Percentiles rank a stretch among this genome's conserved stretches.
These are phyloP conservation scores for Whalleya microplaca DNA, from an alignment of 2,329 filamentous ascomycete genomes.

Conservation along the genomic window DNA sequence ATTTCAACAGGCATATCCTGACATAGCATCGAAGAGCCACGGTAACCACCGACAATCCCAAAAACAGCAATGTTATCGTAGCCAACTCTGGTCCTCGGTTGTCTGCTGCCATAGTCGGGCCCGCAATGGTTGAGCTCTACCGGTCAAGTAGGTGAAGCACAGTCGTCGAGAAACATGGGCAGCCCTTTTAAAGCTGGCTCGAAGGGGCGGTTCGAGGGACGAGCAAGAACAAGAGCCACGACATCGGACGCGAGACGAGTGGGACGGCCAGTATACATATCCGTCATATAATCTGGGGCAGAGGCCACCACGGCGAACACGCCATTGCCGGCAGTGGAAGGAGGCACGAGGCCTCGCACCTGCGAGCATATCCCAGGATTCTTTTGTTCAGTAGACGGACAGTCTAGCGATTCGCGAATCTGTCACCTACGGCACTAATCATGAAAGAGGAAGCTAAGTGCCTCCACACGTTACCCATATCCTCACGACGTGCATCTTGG, in stretches of 20 bases:
- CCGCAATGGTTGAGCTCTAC: neutral
- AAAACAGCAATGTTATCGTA: slow-evolving; percentile 14
- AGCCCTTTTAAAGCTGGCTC: neutral
- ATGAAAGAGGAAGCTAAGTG: slow-evolving; percentile 7
- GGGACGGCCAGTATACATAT: neutral
- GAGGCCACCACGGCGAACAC: neutral
- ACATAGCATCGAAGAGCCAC: slow-evolving; percentile 36
- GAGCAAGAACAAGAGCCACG: neutral
- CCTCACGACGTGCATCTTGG: neutral
- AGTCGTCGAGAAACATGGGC: neutral
- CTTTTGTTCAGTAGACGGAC: neutral
- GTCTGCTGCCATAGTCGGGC: slow-evolving; percentile 20
- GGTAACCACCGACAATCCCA: slow-evolving; percentile 26
- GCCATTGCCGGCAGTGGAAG: neutral
- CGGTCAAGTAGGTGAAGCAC: neutral
- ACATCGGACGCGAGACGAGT: neutral
- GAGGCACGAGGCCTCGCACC: slow-evolving; percentile 1
- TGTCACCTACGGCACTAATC: slow-evolving; percentile 2
- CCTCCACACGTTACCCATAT: neutral
- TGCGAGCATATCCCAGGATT: slow-evolving; percentile 4
- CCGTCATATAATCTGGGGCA: neutral
- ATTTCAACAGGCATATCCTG: slow-evolving; percentile 26
- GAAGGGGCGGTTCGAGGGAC: neutral
- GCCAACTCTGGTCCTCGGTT: slow-evolving; percentile 33
- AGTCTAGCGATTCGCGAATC: slow-evolving; percentile 5